A percentile compares a stretch with the other conserved stretches of the same genome.
Conservation (phyloP, 345 rosid species). For the Sisymbrium irio region DNA sequence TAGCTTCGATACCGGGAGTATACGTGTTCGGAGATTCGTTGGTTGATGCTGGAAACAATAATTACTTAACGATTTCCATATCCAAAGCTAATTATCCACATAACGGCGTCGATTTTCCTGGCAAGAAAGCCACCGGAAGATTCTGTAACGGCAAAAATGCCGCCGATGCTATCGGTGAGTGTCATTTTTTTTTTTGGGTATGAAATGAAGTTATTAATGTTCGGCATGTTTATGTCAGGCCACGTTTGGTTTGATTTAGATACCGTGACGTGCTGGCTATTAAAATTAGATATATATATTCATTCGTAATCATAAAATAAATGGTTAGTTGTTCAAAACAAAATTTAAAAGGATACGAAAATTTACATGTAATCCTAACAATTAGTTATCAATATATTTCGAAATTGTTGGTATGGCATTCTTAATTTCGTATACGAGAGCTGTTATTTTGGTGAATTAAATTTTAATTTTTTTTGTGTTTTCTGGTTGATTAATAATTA, state of each 20-base stretch:
- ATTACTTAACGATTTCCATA: conserved; percentile 35
- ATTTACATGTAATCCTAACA: neutral
- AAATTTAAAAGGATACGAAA: neutral
- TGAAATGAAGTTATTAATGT: neutral
- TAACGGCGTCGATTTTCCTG: conserved; percentile 56
- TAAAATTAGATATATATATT: neutral
- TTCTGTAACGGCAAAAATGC: conserved; percentile 58
- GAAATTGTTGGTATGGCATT: neutral
- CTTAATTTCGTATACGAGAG: neutral
- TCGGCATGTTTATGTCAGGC: neutral
- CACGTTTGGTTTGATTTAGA: conserved; percentile 10
- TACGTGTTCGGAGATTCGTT: conserved; percentile 59
- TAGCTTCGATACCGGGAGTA: conserved; percentile 39
- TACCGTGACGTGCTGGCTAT: conserved; percentile 3
- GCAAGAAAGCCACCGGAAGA: conserved; percentile 50
- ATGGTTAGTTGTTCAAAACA: neutral
- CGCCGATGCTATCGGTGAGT: conserved; percentile 47
- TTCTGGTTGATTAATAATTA: conserved; percentile 32
- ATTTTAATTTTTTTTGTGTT: neutral
- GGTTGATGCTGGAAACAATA: conserved; percentile 59
- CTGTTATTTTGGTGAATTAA: neutral
- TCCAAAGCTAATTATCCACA: conserved; percentile 49
- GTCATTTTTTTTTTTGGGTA: neutral
- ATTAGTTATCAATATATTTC: neutral
- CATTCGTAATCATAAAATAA: neutral